Percentiles rank a stretch among this genome's conserved stretches.
Evolutionary conservation across 441 rosid genomes (phyloP).

Genomic region (Erysimum cheiri): DNA sequence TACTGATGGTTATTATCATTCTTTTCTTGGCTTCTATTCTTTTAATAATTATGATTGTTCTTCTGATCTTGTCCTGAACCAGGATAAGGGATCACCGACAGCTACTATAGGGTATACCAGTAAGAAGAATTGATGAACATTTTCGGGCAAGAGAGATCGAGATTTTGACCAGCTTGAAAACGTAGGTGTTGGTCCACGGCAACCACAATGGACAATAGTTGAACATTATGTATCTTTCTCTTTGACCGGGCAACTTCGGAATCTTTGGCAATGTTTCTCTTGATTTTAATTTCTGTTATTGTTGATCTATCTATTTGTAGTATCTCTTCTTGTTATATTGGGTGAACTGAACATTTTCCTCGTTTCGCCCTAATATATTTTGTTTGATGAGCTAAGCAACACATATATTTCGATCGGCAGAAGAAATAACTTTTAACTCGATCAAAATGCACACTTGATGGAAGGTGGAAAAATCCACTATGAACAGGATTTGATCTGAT

Average conservation of each 20-base stretch:
- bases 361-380: background rate
- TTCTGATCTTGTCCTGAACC: constrained; percentile 20
- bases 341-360: constrained; percentile 6
- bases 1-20: constrained; percentile 21
- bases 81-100: constrained; percentile 11
- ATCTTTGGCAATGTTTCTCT: constrained; percentile 47
- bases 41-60: constrained; percentile 14
- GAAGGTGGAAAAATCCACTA: background rate
- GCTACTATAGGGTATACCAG: background rate
- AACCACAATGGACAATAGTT: constrained; percentile 6
- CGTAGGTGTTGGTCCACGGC: background rate
- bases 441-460: background rate
- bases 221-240: constrained; percentile 15
- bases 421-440: background rate
- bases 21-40: background rate
- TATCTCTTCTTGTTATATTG: constrained; percentile 5
- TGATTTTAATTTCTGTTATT: constrained; percentile 6
- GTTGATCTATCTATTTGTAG: constrained; percentile 18
- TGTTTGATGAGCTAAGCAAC: background rate
- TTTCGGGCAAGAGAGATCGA: constrained; percentile 26
- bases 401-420: background rate
- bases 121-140: constrained; percentile 13
- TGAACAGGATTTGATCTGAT: constrained; percentile 1
- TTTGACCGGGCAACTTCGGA: constrained; percentile 46
- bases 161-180: constrained; percentile 19